Evolutionary conservation across 352 stramenopile species (phyloP), one percentile per base, ranked within the genome.

Genomic region (Phytophthora hibernalis): DNA sequence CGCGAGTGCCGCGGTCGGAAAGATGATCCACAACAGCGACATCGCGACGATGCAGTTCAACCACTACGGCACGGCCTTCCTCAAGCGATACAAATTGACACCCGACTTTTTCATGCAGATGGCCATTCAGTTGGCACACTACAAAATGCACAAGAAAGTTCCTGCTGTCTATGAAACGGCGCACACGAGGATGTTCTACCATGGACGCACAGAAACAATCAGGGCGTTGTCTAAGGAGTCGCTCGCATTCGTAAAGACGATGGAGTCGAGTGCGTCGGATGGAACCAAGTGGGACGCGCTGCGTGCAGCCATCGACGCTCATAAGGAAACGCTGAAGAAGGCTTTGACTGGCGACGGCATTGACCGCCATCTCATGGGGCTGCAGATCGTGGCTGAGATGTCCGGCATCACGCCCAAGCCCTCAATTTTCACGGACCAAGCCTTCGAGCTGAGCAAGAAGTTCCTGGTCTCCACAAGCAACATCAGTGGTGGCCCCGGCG

Each of bases 21-120:
- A 97, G 65, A 77, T 98, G 40, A 97, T 98, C 67, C 84, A 95
- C 54, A 85, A 85, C 45, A 96, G 88, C 65, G 93, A 98, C 55
- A 72, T 99, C 35, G 68, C 92, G 35, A 96, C 95, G 26, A 77
- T 97, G 58, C 85, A 95, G 65, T 98, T 97, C 70, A 85, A 95
- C 67, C 91, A 97, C 70, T 99, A 97, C 70, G 95, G 96, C 44
- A 88, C 81, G 33, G 85, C 80, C 16, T 93, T 96, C 58, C 90
- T 99, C 45, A 98, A 98, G 81, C 88, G 82, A 21, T 97, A 96
- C 79, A 98, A 98, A 61, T 86, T 98, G 56, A 98, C 95, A 35
- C 97, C 97, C 9, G 97, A 99, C 77, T 98, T 97, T 30, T 99
- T 97, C 76, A 96, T 98, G 73, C 97, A 99, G 83, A 83, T 93